Evolutionary conservation across 129 eudicot species (phyloP), one percentile per base, ranked within the genome.

Genomic region (Lonicera japonica): DNA sequence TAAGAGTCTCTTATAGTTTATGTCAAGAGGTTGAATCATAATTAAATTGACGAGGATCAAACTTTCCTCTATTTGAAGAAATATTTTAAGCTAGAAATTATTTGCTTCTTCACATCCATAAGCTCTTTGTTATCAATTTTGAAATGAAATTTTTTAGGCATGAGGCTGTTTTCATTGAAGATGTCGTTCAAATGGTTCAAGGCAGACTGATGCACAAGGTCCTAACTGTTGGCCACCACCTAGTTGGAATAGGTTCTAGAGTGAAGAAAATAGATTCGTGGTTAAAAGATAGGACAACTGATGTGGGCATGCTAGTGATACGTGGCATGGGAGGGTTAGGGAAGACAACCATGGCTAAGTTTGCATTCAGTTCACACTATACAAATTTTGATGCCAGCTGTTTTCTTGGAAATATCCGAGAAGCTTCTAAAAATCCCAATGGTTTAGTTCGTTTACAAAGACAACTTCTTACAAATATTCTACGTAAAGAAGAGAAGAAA

Each of bases 101-200:
- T n/a, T n/a, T n/a, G n/a, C n/a, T n/a, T n/a, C n/a, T n/a, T n/a
- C n/a, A n/a, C n/a, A n/a, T n/a, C n/a, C n/a, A n/a, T n/a, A n/a
- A n/a, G n/a, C n/a, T n/a, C n/a, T n/a, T n/a, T n/a, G n/a, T n/a
- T n/a, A n/a, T n/a, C n/a, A n/a, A n/a, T n/a, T n/a, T n/a, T n/a
- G n/a, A n/a, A n/a, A n/a, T n/a, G n/a, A n/a, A n/a, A n/a, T 43
- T 43, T 21, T 20, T 34, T 21, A 66, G 71, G 71, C 19, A 66
- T 29, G 71, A 66, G 18, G 9, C 2, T 0, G 39, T 10, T 5
- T 66, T 66, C 17, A 66, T 66, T 5, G 14, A 54, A 23, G 19
- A 66, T 16, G 15, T 66, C 38, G 60, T 54, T 3, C 13, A 20
- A 14, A 52, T 29, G 19, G 38, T 55, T 40, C 52, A 34, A n/a